These are phyloP conservation scores for Pseudogymnoascus sp. DNA, from an alignment of 2,329 filamentous ascomycete genomes.

Conservation along the genomic window DNA sequence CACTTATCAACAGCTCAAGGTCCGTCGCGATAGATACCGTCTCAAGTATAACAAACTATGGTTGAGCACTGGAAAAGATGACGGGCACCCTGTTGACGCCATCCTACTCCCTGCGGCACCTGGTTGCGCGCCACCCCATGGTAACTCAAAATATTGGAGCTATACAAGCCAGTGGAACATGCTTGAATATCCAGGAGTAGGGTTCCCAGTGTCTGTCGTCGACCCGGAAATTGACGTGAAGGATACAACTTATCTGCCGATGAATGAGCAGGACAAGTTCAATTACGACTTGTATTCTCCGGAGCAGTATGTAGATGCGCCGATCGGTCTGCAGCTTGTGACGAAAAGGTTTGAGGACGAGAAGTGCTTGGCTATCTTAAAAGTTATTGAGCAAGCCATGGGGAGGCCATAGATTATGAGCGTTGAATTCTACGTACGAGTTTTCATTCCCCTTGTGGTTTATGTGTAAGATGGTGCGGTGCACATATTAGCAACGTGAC, in stretches of 20 bases:
- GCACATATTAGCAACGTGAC: background rate
- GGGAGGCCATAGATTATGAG: slow-evolving; percentile 1
- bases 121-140: slow-evolving; percentile 42
- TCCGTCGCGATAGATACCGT: slow-evolving; percentile 16
- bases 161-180: slow-evolving; percentile 62
- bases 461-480: background rate
- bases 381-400: slow-evolving; percentile 16
- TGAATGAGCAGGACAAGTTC: slow-evolving; percentile 21
- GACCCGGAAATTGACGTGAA: slow-evolving; percentile 18
- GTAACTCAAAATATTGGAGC: slow-evolving; percentile 48
- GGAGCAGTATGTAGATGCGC: slow-evolving; percentile 29
- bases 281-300: slow-evolving; percentile 23
- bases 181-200: slow-evolving; percentile 54
- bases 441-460: background rate
- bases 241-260: slow-evolving; percentile 22
- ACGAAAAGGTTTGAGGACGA: slow-evolving; percentile 19
- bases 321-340: slow-evolving; percentile 33
- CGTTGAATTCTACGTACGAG: background rate
- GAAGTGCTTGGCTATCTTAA: slow-evolving; percentile 15
- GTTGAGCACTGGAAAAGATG: slow-evolving; percentile 15
- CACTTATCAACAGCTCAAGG: slow-evolving; percentile 14
- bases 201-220: slow-evolving; percentile 46
- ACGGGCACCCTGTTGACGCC: slow-evolving; percentile 17
- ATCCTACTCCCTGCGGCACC: slow-evolving; percentile 52
- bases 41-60: slow-evolving; percentile 15